Percentiles rank a stretch among this genome's conserved stretches.
phyloP scores from a whole-genome alignment of 495 filamentous ascomycete genomes.

The Oleoguttula mirabilis region DNA sequence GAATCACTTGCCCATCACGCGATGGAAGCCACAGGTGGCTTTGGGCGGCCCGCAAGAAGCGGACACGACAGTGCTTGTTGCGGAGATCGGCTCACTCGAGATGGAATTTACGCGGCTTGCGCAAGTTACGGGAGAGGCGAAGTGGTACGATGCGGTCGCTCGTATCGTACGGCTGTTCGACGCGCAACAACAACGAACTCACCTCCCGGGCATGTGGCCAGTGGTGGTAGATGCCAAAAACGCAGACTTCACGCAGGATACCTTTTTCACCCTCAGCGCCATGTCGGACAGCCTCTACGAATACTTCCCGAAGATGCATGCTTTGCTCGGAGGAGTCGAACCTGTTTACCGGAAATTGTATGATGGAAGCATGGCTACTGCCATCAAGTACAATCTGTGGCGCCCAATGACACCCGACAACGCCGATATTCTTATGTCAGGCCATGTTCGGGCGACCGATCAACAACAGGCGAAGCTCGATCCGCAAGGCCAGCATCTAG shows the following conservation, averaged over 20 bases:
- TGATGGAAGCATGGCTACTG: slow-evolving; percentile 24
- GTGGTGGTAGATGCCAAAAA: slow-evolving; percentile 29
- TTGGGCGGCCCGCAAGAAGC: slow-evolving; percentile 32
- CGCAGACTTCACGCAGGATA: slow-evolving; percentile 33
- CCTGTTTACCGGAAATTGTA: slow-evolving; percentile 27
- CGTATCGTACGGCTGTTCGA: slow-evolving; percentile 25
- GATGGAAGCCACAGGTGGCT: slow-evolving; percentile 38
- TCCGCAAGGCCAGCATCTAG: slow-evolving; percentile 42
- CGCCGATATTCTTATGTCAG: slow-evolving; percentile 28
- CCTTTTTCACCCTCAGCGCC: slow-evolving; percentile 27
- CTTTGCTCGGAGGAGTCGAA: slow-evolving; percentile 30
- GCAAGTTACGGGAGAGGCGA: slow-evolving; percentile 28
- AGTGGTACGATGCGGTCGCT: slow-evolving; percentile 28
- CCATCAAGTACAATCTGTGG: slow-evolving; percentile 27
- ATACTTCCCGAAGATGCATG: slow-evolving; percentile 38
- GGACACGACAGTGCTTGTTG: slow-evolving; percentile 31
- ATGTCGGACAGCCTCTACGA: slow-evolving; percentile 32
- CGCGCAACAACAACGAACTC: slow-evolving; percentile 27
- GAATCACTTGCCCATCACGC: slow-evolving; percentile 34
- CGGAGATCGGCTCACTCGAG: slow-evolving; percentile 27
- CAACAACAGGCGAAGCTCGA: slow-evolving; percentile 22
- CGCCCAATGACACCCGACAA: slow-evolving; percentile 28
- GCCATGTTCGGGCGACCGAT: slow-evolving; percentile 21
- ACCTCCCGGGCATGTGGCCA: slow-evolving; percentile 32
- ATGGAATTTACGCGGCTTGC: slow-evolving; percentile 30